A percentile compares a stretch with the other conserved stretches of the same genome.
phyloP scores from a whole-genome alignment of 495 filamentous ascomycete genomes.

The Penicillium parvum region DNA sequence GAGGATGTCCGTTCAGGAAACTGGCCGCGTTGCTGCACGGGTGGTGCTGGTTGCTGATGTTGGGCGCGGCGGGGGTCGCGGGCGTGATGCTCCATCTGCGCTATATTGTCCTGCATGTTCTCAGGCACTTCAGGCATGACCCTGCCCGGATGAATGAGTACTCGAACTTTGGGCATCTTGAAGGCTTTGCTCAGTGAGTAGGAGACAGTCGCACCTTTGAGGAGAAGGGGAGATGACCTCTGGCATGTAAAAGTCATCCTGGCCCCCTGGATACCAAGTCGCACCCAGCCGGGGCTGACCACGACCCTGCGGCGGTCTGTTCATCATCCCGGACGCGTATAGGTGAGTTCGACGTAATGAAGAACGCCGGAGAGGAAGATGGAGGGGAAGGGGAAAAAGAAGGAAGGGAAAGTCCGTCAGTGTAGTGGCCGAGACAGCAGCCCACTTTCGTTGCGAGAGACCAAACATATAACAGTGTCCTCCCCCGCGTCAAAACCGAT shows the following conservation, averaged over 20 bases:
- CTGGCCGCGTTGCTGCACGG: conserved; percentile 36
- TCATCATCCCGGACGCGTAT: conserved; percentile 27
- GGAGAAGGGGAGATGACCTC: conserved; percentile 78
- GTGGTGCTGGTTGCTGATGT: conserved; percentile 24
- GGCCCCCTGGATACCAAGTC: conserved; percentile 84
- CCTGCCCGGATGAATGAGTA: conserved; percentile 39
- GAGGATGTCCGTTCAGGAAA: conserved; percentile 42
- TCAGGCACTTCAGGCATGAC: conserved; percentile 74
- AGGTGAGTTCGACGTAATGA: neutral
- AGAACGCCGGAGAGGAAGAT: neutral
- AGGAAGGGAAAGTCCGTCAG: neutral
- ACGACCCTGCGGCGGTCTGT: conserved; percentile 39
- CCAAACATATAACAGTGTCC: no score
- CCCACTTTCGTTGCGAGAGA: neutral
- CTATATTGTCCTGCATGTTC: conserved; percentile 88
- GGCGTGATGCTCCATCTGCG: conserved; percentile 81
- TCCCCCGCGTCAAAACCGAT: no score
- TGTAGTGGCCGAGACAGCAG: no score
- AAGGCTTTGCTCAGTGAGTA: neutral
- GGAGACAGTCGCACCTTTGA: conserved; percentile 65
- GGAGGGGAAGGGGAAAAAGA: neutral
- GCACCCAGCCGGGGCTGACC: conserved; percentile 60
- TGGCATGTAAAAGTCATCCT: conserved; percentile 83
- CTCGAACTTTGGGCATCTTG: conserved; percentile 21
- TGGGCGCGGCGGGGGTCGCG: conserved; percentile 41